Evolutionary conservation across 805 yeast species (phyloP), one percentile per base, ranked within the genome.

Genomic region (Kuraishia capsulata): DNA sequence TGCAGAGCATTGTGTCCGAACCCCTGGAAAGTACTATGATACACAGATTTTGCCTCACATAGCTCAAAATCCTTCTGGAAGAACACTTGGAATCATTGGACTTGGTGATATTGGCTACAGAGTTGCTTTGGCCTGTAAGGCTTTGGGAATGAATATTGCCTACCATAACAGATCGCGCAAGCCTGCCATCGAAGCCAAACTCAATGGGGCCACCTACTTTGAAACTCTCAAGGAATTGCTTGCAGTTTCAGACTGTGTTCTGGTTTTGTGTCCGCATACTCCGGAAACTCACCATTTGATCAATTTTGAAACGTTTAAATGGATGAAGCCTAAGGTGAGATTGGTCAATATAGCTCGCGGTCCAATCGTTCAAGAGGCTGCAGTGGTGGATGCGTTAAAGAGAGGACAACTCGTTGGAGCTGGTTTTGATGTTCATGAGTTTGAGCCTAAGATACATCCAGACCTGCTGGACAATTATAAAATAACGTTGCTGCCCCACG

Each of bases 81-180:
- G 60, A 30, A 62, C 69, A 0, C 47, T 70, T 34, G 76, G 76
- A 4, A 60, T 70, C 16, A 47, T 70, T 24, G 76, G 76, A 0
- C 45, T 70, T 4, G 76, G 76, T 14, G 67, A 67, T 40, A 70
- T 70, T 44, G 75, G 75, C 3, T 44, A 55, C 32, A 50, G 62
- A 13, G 65, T 66, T 3, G 73, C 72, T 3, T 54, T 53, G 33
- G 59, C 67, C 23, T 64, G 70, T 44, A 50, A 58, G 13, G 59
- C 67, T 6, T 43, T 70, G 36, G 74, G 73, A 1, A 65, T 67
- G 64, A 61, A 62, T 4, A 59, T 67, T 8, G 52, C 58, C 2
- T 69, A 69, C 39, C 65, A 64, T 41, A 69, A 67, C 45, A 51
- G 71, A 40, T 43, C 51, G 8, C 45, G 52, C 16, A 57, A 61